A percentile compares a stretch with the other conserved stretches of the same genome.
These are phyloP conservation scores for Dipteronia dyeriana DNA, from an alignment of 345 rosid species.

Conservation along the genomic window DNA sequence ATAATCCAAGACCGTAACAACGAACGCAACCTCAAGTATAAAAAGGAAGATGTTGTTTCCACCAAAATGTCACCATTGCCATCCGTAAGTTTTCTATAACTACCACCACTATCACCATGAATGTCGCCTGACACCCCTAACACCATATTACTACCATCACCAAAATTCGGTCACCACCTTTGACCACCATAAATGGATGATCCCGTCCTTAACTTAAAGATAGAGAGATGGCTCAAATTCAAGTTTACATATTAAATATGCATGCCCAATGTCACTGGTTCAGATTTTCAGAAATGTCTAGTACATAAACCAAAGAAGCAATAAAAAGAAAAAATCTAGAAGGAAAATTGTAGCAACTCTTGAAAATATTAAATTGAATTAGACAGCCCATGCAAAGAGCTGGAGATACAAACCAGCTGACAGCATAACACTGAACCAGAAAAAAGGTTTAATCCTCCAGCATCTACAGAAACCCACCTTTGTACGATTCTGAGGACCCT, in stretches of 20 bases:
- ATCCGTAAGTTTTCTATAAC: background rate
- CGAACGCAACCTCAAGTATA: background rate
- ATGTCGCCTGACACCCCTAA: background rate
- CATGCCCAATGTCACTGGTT: background rate
- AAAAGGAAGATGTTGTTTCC: background rate
- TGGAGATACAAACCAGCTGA: background rate
- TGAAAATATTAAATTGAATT: background rate
- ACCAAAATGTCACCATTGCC: background rate
- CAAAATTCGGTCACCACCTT: background rate
- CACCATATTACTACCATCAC: background rate
- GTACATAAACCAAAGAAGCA: background rate
- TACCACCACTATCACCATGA: background rate
- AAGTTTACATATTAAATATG: background rate
- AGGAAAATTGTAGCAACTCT: background rate
- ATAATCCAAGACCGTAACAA: background rate
- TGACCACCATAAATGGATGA: background rate
- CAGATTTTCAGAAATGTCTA: background rate
- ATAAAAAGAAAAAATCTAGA: background rate
- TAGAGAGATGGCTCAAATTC: background rate
- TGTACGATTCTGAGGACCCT: slow-evolving; percentile 74
- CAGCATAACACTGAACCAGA: background rate
- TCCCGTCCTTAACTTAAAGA: background rate
- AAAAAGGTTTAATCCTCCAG: slow-evolving; percentile 10
- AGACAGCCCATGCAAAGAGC: slow-evolving; percentile 3
- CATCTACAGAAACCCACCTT: slow-evolving; percentile 50